These are phyloP conservation scores for Phytophthora rubi DNA, from an alignment of 352 stramenopile species.

Conservation along the genomic window DNA sequence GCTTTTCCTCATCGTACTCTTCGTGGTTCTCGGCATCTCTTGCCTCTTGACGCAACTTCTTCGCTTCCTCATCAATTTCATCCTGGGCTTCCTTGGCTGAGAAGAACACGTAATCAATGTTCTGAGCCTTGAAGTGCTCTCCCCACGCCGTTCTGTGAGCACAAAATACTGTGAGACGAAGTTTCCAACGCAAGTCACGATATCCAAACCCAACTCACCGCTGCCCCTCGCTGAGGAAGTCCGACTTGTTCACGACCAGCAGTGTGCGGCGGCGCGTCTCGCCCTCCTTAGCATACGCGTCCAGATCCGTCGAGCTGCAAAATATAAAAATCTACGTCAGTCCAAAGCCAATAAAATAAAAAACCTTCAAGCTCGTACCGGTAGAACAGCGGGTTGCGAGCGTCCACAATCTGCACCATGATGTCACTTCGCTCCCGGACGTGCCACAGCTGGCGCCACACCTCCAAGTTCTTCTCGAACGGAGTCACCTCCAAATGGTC, in stretches of 20 bases:
- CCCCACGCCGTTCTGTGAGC: conserved; percentile 86
- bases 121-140: conserved; percentile 93
- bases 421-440: conserved; percentile 98
- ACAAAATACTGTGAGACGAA: conserved; percentile 4
- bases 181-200: neutral
- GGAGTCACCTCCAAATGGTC: conserved; percentile 94
- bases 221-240: conserved; percentile 96
- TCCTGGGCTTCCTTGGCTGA: conserved; percentile 96
- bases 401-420: conserved; percentile 99
- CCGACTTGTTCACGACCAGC: conserved; percentile 99
- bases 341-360: neutral
- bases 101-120: conserved; percentile 97
- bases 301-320: conserved; percentile 93
- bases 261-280: conserved; percentile 90
- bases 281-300: conserved; percentile 95
- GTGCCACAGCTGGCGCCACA: conserved; percentile 99
- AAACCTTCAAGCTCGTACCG: conserved; percentile 39
- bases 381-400: conserved; percentile 99
- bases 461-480: conserved; percentile 99
- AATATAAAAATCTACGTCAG: conserved; percentile 13
- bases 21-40: conserved; percentile 45
- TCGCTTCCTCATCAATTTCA: conserved; percentile 85
- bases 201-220: conserved; percentile 48
- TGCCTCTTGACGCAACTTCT: conserved; percentile 57
- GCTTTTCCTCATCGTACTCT: conserved; percentile 44